These are phyloP conservation scores for Diatrype stigma DNA, from an alignment of 2,329 filamentous ascomycete species.

Conservation along the genomic window DNA sequence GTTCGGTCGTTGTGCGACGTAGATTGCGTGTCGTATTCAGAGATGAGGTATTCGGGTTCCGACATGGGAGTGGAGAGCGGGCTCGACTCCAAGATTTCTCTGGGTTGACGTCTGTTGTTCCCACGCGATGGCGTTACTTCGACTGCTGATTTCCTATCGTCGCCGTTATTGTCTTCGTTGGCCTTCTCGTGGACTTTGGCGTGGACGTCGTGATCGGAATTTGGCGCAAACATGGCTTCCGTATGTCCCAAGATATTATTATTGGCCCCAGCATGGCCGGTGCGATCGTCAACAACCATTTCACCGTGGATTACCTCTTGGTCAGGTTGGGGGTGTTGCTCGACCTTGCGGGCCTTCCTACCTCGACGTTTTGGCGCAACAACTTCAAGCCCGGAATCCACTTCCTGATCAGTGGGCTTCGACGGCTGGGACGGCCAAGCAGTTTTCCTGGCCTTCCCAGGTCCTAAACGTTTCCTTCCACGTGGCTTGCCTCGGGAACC, in stretches of 20 bases:
- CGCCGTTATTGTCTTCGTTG: constrained; percentile 10
- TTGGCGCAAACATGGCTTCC: background rate
- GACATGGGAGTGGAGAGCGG: constrained; percentile 24
- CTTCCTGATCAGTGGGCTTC: constrained; percentile 5
- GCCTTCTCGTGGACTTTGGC: constrained; percentile 8
- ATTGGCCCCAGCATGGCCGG: background rate
- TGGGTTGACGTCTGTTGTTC: constrained; percentile 14
- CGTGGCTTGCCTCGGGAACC: constrained; percentile 9
- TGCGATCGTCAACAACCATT: constrained; percentile 9
- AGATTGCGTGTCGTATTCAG: constrained; percentile 17
- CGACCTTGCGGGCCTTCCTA: constrained; percentile 14
- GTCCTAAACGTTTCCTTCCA: constrained; percentile 14
- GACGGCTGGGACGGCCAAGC: constrained; percentile 11
- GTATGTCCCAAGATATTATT: background rate
- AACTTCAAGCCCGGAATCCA: constrained; percentile 11
- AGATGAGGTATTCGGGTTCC: constrained; percentile 10
- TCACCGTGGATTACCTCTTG: constrained; percentile 4
- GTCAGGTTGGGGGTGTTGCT: constrained; percentile 7
- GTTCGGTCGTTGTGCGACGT: constrained; percentile 8
- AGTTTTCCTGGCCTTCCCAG: constrained; percentile 9
- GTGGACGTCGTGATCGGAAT: constrained; percentile 1
- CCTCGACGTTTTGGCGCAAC: constrained; percentile 16
- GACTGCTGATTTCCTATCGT: constrained; percentile 16
- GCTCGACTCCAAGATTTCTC: constrained; percentile 20
- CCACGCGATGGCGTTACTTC: constrained; percentile 15